Evolutionary conservation across 805 yeast genomes (phyloP), one percentile per base, ranked within the genome.

Genomic region (Yamadazyma akitaensis): DNA sequence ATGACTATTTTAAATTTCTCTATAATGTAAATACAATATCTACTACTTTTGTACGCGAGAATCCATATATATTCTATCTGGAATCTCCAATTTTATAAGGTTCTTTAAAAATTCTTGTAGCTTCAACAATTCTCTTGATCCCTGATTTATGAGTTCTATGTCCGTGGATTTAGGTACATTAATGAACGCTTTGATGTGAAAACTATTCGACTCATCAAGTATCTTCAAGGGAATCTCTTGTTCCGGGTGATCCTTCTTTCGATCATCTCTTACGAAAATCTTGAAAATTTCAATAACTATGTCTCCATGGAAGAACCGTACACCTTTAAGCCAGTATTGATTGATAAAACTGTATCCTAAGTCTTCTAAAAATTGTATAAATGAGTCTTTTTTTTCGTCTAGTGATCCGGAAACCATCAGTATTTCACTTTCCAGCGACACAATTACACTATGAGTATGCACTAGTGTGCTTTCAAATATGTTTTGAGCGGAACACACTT

Each of bases 11-110:
- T 5, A 12, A 3, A 5, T 5, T 30, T 30, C 9, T 30, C 14
- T n/a, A n/a, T 30, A 13, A 12, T 30, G 9, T 30, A 30, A 30
- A 30, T 30, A 30, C 14, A 30, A 33, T 33, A 10, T 33, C 11
- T 17, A 33, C n/a, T 5, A 33, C 37, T 33, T 33, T 33, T 33
- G 41, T 19, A 44, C 47, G 54, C 96, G 76, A 1, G 91, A 80
- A 61, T 90, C 96, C 89, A 90, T 88, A 21, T 75, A 71, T 59
- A 80, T 80, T 51, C 96, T 74, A 58, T 88, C 94, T 5, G 96
- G 96, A 28, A 86, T 78, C 16, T 72, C 79, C 40, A 91, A 71
- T 40, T 80, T 80, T 8, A 91, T 74, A 42, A 89, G 69, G 12
- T 90, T 90, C 47, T 74, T 68, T 49, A 91, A 67, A 42, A 83